A percentile compares a stretch with the other conserved stretches of the same genome.
phyloP scores from a whole-genome alignment of 345 rosid species.

The Eucalyptus sp. region DNA sequence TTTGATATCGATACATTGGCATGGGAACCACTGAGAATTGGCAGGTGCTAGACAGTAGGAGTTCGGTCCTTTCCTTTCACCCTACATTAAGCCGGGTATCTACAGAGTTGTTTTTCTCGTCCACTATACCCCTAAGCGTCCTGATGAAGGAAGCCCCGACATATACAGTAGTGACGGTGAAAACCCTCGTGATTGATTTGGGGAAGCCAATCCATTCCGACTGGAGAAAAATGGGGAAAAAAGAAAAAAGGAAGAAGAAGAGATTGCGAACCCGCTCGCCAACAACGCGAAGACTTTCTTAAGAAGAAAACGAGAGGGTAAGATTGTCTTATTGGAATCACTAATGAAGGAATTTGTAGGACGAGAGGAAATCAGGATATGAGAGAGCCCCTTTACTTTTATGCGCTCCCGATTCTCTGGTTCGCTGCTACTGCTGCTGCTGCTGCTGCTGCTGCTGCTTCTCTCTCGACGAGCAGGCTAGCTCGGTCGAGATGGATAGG shows the following conservation, averaged over 20 bases:
- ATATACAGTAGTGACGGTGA: not conserved
- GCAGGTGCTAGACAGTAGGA: not conserved
- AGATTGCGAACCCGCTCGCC: not conserved
- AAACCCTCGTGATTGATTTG: not conserved
- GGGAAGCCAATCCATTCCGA: not conserved
- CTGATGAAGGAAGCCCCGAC: not conserved
- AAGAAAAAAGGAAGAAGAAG: not conserved
- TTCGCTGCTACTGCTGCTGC: not conserved
- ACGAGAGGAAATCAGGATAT: not conserved
- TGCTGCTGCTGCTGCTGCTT: not conserved
- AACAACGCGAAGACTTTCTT: not conserved
- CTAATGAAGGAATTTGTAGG: not conserved
- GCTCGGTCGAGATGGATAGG: not conserved
- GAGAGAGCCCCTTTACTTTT: not conserved
- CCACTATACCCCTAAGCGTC: not conserved
- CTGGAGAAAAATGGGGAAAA: not conserved
- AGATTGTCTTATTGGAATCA: not conserved
- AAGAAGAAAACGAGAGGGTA: not conserved
- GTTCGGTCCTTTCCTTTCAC: not conserved
- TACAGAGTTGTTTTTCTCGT: too few species aligned
- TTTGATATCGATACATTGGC: not conserved
- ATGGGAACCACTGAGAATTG: not conserved
- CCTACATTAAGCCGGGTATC: not conserved
- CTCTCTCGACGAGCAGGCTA: not conserved
- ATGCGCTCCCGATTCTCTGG: not conserved